Base-by-base conservation (phyloP, 2,329 filamentous ascomycete species). In the Parastagonospora nodorum region DNA sequence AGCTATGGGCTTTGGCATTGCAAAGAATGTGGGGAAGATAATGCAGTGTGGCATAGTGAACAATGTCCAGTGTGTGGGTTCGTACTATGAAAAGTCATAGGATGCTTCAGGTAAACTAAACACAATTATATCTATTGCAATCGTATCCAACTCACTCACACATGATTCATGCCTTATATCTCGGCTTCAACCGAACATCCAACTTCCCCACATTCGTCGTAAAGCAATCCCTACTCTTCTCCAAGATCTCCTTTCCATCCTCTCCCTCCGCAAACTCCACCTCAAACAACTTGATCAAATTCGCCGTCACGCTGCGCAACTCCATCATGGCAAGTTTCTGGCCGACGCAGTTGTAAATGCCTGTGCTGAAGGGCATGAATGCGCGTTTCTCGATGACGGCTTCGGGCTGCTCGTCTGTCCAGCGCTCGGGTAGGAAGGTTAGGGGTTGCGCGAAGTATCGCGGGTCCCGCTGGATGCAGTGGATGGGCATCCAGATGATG, bases 331-430 rank as follows among this genome's bases (percentile, higher is more conserved):
- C 85, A 32, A 88, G 73, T 1, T 69, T 81, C 78, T 89, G 89
- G 1, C 87, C 88, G 28, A 90, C 87, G 64, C 88, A 90, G 4
- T 84, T 86, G n/a, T 87, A 78, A 0, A 84, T 80, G 0, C 88
- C 88, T 47, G 88, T 75, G 30, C 81, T 84, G 60, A 90, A 90
- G 1, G 89, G 86, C 56, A 86, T 89, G 72, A 89, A 92, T 0
- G 89, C 88, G 42, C 79, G 66, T 46, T 68, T 71, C 35, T 72
- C 62, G 2, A 60, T 50, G 27, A 67, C 35, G 6, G 61, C 57
- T 4, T 56, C 52, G 8, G 60, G 57, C 8, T 56, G 42, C 32
- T 68, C 63, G 35, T 55, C 48, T 10, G 62, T 69, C 68, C 68
- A 70, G 53, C 67, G 64, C 45, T 68, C 66, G 5, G 68, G 67